A percentile compares a stretch with the other conserved stretches of the same genome.
Evolutionary conservation across 192 early-diverging fungal genomes (phyloP).

Genomic region (Coemansia guatemalensis): DNA sequence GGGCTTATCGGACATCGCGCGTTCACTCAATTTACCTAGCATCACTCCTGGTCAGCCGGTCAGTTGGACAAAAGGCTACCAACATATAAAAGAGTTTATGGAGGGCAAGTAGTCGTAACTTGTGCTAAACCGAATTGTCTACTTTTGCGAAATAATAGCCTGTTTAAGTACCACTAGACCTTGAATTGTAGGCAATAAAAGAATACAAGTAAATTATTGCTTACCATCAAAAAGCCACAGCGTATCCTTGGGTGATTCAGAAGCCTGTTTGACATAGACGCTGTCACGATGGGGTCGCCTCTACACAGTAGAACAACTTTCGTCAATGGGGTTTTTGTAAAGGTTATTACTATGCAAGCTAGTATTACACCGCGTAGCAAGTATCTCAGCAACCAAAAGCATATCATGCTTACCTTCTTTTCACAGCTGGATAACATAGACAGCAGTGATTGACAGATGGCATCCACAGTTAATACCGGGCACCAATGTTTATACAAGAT

Average conservation of each 20-base stretch:
- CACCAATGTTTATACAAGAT: constrained; percentile 94
- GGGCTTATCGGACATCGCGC: not conserved
- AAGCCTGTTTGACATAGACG: constrained; percentile 38
- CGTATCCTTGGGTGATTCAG: constrained; percentile 45
- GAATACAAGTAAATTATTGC: not conserved
- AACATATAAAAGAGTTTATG: not conserved
- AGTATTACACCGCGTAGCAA: not conserved
- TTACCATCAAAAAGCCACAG: constrained; percentile 52
- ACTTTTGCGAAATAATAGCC: not conserved
- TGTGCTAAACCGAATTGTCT: not conserved
- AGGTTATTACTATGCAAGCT: not conserved
- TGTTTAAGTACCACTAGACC: not conserved
- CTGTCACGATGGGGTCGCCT: constrained; percentile 32
- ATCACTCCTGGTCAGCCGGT: not conserved
- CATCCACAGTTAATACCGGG: constrained; percentile 86
- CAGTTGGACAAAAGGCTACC: not conserved
- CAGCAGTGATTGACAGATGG: constrained; percentile 84
- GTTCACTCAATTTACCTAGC: not conserved
- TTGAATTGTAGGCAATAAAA: not conserved
- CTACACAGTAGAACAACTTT: constrained; percentile 12
- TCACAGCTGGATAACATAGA: constrained; percentile 91
- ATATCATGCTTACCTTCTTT: constrained; percentile 60
- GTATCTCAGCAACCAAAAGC: too few species aligned
- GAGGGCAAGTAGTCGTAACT: not conserved
- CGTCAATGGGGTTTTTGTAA: not conserved